phyloP scores from a whole-genome alignment of 78 protist species.

The Protostelium mycophagum region DNA sequence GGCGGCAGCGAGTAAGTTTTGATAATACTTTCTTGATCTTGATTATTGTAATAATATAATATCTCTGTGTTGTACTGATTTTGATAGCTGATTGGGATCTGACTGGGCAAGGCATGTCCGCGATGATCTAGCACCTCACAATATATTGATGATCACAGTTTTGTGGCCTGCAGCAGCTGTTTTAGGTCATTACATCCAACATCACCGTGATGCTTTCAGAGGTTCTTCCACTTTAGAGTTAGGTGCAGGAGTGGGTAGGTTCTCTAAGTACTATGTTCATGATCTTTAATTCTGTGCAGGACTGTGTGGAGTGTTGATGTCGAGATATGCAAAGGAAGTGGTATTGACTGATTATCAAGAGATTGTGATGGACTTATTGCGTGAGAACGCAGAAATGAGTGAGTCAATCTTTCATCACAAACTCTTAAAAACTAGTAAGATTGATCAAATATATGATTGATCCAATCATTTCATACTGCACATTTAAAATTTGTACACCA shows the following conservation, averaged over 20 bases:
- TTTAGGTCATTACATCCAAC: not conserved
- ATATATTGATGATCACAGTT: not conserved
- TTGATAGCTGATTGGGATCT: not conserved
- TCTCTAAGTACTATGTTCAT: not conserved
- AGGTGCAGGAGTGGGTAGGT: not conserved
- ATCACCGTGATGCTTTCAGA: not conserved
- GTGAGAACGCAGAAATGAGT: not conserved
- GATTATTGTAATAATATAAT: too few relatives aligned
- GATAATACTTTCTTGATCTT: not conserved
- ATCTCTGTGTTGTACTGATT: too few relatives aligned
- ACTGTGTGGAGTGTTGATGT: not conserved
- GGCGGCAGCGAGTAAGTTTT: not conserved
- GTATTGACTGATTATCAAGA: not conserved
- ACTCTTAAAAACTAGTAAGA: not conserved
- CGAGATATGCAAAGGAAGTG: not conserved
- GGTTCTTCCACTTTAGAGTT: not conserved
- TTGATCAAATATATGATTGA: not conserved
- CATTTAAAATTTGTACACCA: too few relatives aligned
- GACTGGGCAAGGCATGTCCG: not conserved
- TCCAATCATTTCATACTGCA: too few relatives aligned
- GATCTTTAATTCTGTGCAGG: not conserved
- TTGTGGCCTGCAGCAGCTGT: not conserved
- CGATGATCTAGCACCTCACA: not conserved
- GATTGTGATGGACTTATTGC: not conserved
- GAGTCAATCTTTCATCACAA: not conserved